Conservation (phyloP, 805 yeast species). For the Kluyveromyces wickerhamii region DNA sequence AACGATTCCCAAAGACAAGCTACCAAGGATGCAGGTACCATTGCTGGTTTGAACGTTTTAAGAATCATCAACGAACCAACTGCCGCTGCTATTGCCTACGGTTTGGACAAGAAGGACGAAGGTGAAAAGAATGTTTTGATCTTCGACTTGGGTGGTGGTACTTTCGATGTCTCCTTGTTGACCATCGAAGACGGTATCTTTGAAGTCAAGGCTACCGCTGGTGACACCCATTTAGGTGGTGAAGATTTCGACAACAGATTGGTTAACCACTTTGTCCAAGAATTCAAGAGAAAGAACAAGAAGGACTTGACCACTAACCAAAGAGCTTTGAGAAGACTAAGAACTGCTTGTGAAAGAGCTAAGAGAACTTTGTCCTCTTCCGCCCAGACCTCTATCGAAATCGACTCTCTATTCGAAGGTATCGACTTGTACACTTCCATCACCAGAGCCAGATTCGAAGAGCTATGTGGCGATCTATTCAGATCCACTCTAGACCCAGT, state of each 20-base stretch:
- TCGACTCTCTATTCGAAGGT: constrained; percentile 95
- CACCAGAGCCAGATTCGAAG: constrained; percentile 99
- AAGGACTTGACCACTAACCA: constrained; percentile 88
- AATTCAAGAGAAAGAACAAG: constrained; percentile 97
- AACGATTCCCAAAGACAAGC: constrained; percentile 97
- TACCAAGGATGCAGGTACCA: constrained; percentile 92
- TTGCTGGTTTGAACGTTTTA: constrained; percentile 88
- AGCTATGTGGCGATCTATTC: constrained; percentile 91
- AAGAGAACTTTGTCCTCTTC: constrained; percentile 97
- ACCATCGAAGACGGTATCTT: constrained; percentile 94
- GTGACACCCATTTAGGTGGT: constrained; percentile 92
- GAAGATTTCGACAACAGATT: constrained; percentile 97
- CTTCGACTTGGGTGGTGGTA: constrained; percentile 98
- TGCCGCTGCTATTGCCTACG: constrained; percentile 97
- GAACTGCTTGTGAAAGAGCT: constrained; percentile 99
- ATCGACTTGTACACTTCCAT: constrained; percentile 94
- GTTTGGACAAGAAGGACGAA: constrained; percentile 58
- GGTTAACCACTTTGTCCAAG: constrained; percentile 86
- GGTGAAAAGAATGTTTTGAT: constrained; percentile 84
- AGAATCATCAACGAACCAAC: constrained; percentile 95
- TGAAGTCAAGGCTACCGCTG: constrained; percentile 89
- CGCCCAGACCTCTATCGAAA: constrained; percentile 94
- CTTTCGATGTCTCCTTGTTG: constrained; percentile 92
- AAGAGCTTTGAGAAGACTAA: constrained; percentile 96
- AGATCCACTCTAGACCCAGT: constrained; percentile 94